Conservation (phyloP, 2,329 filamentous ascomycete genomes). For the Xylariaceae sp. region DNA sequence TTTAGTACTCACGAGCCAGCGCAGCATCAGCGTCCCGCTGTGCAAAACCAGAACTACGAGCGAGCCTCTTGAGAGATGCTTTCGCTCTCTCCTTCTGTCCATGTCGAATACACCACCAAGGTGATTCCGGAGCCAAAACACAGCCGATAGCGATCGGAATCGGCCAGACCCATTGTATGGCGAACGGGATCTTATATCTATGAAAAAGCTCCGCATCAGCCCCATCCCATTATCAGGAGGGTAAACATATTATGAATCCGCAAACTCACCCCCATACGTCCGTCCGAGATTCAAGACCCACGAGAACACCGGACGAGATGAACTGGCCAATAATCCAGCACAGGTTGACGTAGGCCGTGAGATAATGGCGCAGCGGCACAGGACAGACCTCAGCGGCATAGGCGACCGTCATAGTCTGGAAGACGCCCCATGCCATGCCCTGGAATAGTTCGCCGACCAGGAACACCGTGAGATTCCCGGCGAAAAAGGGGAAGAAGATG, state of each 20-base stretch:
- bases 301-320: constrained; percentile 32
- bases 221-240: not conserved
- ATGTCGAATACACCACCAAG: constrained; percentile 29
- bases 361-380: constrained; percentile 28
- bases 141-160: constrained; percentile 29
- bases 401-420: constrained; percentile 29
- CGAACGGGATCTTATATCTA: constrained; percentile 31
- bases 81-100: constrained; percentile 22
- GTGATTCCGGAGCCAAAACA: constrained; percentile 28
- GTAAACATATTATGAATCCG: not conserved
- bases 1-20: constrained; percentile 24
- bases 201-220: not conserved
- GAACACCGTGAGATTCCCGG: constrained; percentile 31
- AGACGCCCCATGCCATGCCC: constrained; percentile 36
- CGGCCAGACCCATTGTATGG: constrained; percentile 30
- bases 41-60: constrained; percentile 28
- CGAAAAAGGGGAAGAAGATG: constrained; percentile 40
- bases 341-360: constrained; percentile 29
- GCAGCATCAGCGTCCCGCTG: constrained; percentile 29
- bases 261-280: constrained; percentile 30
- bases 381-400: constrained; percentile 30
- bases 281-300: constrained; percentile 21
- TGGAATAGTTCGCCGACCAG: constrained; percentile 37
- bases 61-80: constrained; percentile 26
- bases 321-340: constrained; percentile 37